Base-by-base conservation (phyloP, 1,139 yeast genomes). In the Nadsonia starkeyi-henricii region DNA sequence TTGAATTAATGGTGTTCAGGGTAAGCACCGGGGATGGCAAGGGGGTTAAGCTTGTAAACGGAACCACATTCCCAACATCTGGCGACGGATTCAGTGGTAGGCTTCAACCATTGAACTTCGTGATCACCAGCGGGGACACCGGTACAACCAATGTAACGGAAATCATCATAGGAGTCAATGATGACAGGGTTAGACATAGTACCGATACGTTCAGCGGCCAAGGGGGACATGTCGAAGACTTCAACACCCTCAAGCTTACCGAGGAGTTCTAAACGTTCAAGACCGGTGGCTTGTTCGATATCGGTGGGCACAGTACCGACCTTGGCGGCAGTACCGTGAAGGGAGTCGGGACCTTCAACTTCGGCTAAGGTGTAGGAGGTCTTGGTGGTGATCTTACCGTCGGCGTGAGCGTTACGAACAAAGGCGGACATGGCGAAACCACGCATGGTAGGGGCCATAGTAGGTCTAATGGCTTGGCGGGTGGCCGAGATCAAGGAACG, bases 31-130 rank as follows among this genome's bases (percentile, higher is more conserved):
- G 39, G 39, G 39, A 33, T 33, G 12, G 39, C 39, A 3, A 89
- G 78, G 72, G 81, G 83, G 72, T 88, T 85, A 61, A 91, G 72
- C 63, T 84, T 80, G 77, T 83, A 89, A 59, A 88, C 95, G 59
- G 89, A 82, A 69, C 99, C 99, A 70, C 97, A 91, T 69, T 89
- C 96, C 95, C 96, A 86, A 75, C 97, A 93, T 79, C 99, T 88
- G 58, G 85, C 85, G 57, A 81, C 81, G 70, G 84, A 73, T 50
- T 78, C 85, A 57, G 75, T 78, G 59, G 89, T 83, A 61, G 95
- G 95, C 71, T 81, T 82, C 73, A 91, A 77, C 97, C 98, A 91
- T 80, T 80, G 79, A 58, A 86, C 79, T 61, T 78, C 80, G 73
- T 89, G 97, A 53, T 85, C 77, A 58, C 88, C 96, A 53, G 91